Evolutionary conservation across 176 grass and related monocot species (phyloP).

Genomic region (Oryza glaberrima): DNA sequence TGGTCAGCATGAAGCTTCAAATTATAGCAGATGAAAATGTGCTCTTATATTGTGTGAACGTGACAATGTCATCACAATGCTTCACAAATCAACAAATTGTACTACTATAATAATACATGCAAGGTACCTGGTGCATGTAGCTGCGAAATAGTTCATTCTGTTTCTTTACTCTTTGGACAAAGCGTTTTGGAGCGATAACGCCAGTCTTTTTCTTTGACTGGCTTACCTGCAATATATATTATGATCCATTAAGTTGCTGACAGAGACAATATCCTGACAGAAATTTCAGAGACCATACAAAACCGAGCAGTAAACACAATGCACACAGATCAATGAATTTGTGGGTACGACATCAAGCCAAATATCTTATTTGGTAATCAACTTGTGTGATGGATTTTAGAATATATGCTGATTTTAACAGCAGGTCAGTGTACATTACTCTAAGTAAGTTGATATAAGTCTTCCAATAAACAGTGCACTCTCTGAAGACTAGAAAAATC

Average conservation of each 20-base stretch:
- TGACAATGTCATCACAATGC: not conserved
- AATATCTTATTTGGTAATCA: constrained; percentile 3
- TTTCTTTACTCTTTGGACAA: constrained; percentile 99
- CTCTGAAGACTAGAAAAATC: not conserved
- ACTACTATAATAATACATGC: constrained; percentile 14
- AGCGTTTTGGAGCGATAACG: constrained; percentile 94
- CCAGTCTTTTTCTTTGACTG: constrained; percentile 98
- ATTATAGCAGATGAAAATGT: not conserved
- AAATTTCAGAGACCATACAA: constrained; percentile 33
- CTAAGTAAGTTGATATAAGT: constrained; percentile 26
- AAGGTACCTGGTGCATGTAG: constrained; percentile 97
- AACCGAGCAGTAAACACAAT: constrained; percentile 21
- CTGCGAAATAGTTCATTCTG: constrained; percentile 96
- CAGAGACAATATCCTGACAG: not conserved
- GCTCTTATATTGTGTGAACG: constrained; percentile 5
- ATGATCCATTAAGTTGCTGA: constrained; percentile 6
- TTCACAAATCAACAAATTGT: constrained; percentile 29
- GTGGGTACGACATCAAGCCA: not conserved
- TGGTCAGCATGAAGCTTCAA: not conserved
- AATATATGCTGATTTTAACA: constrained; percentile 10
- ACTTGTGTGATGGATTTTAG: not conserved
- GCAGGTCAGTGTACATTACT: constrained; percentile 6
- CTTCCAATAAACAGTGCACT: not conserved
- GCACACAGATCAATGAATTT: not conserved
- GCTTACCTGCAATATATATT: constrained; percentile 68